Evolutionary conservation across 345 rosid species (phyloP).

Genomic region (Punica granatum): DNA sequence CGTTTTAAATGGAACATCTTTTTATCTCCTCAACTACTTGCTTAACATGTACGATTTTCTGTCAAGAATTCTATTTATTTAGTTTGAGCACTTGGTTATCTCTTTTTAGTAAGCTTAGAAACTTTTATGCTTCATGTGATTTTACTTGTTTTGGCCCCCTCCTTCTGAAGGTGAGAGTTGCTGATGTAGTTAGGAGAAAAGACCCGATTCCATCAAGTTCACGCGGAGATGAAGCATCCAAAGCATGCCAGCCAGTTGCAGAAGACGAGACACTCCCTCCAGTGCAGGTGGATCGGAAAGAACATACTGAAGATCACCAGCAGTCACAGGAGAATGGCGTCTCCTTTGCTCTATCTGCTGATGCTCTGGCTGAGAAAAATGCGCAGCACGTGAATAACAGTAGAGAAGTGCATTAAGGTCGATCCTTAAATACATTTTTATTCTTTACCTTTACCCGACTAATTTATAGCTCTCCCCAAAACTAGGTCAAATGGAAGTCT

Average conservation of each 20-base stretch:
- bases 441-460: neutral
- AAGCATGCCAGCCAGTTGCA: slow-evolving; percentile 11
- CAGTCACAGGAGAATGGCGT: slow-evolving; percentile 15
- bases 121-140: neutral
- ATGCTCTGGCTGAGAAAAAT: neutral
- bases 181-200: slow-evolving; percentile 14
- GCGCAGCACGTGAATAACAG: neutral
- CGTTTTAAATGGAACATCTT: neutral
- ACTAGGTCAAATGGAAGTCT: neutral
- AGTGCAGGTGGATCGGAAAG: slow-evolving; percentile 15
- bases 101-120: neutral
- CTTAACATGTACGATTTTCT: neutral
- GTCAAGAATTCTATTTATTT: neutral
- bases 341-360: neutral
- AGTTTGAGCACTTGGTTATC: neutral
- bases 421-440: neutral
- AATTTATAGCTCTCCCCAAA: neutral
- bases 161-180: slow-evolving; percentile 31
- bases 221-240: slow-evolving; percentile 8
- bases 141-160: neutral
- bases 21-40: neutral
- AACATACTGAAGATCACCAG: slow-evolving; percentile 11
- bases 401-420: neutral
- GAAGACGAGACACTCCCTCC: slow-evolving; percentile 8
- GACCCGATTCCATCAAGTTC: slow-evolving; percentile 15